Base-by-base conservation (phyloP, 352 stramenopile species). In the Phytophthora colocasiae region DNA sequence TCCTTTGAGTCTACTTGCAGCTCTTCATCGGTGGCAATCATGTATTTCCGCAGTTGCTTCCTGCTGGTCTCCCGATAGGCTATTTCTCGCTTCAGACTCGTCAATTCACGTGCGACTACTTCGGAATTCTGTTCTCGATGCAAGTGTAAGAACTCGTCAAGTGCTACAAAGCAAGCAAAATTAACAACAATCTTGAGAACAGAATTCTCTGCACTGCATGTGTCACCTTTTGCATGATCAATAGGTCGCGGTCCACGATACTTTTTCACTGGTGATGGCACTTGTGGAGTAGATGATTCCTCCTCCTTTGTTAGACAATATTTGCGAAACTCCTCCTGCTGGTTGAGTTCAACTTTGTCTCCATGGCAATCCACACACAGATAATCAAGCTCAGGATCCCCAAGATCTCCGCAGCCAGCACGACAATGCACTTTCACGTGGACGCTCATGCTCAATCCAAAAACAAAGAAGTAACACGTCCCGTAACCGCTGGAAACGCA, bases 291-390 rank as follows among this genome's bases (percentile, higher is more conserved):
- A 10, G 44, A 15, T 4, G 59, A 45, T 17, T 57, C 39, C 26
- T 57, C 39, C 26, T 57, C 39, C 29, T 72, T 58, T 5, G 56
- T 36, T 26, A 79, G 43, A 29, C 31, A 36, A 36, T 77, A 89
- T 17, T 72, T 51, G 24, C 69, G 66, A 7, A 91, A 59, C 8
- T 81, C 72, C 27, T 76, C 70, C 26, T 88, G 68, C 29, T 85
- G 75, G 9, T 48, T 62, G 14, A 71, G 71, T 45, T 89, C 82
- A 14, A 76, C 46, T 8, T 74, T 78, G 49, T 90, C 81, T 9
- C 59, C 74, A 58, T 93, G 72, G 45, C 83, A 93, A 43, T 89
- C 81, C 22, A 89, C 80, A 38, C 85, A 93, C 11, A 93, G 52
- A 43, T 80, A 84, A 4, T 80, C 69, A 19, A 91, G 71, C 19